Conservation (phyloP, 495 filamentous ascomycete genomes). For the Xylaria nigripes region DNA sequence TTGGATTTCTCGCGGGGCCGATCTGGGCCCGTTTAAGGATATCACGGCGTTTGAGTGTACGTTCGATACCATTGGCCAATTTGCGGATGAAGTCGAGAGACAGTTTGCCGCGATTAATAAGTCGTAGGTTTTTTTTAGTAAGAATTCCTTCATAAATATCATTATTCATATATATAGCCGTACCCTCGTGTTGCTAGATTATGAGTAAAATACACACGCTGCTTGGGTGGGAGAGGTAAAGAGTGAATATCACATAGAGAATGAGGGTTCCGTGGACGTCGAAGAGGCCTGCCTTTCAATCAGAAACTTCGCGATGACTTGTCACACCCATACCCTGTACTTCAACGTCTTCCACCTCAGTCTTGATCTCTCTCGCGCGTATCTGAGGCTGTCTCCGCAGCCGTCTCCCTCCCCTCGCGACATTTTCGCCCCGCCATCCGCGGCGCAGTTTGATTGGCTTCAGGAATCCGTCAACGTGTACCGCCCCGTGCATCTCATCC, state of each 20-base stretch:
- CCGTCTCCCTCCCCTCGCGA: conserved; percentile 5
- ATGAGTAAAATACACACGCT: not conserved
- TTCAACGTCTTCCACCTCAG: not conserved
- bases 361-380: not conserved
- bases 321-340: not conserved
- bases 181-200: not conserved
- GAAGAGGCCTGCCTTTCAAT: not conserved
- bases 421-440: conserved; percentile 23
- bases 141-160: not conserved
- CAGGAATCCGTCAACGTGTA: conserved; percentile 48
- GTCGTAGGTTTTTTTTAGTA: conserved; percentile 1
- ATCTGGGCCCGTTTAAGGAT: conserved; percentile 30
- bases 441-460: conserved; percentile 28
- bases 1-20: conserved; percentile 60
- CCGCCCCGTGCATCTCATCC: conserved; percentile 45
- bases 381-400: not conserved
- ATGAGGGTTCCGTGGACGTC: too few species aligned
- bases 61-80: conserved; percentile 60
- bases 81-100: conserved; percentile 60
- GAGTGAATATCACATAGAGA: not conserved
- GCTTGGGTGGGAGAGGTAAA: not conserved
- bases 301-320: not conserved
- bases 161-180: not conserved
- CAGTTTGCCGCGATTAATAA: conserved; percentile 32
- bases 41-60: conserved; percentile 36